These are phyloP conservation scores for Penicillium psychrofluorescens DNA, from an alignment of 495 filamentous ascomycete species.

Conservation along the genomic window DNA sequence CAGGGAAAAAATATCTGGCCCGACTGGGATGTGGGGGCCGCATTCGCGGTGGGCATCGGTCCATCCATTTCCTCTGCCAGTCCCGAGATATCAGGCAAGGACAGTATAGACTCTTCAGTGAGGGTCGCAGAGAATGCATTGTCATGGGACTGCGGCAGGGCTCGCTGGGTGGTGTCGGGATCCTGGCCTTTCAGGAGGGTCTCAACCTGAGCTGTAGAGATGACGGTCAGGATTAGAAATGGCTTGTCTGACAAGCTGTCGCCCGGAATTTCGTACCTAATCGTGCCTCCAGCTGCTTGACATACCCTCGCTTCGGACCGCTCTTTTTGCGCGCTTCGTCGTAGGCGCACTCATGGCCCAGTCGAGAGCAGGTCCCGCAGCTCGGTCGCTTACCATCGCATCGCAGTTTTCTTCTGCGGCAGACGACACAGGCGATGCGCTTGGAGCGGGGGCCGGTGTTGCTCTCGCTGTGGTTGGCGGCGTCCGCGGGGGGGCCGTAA, in stretches of 20 bases:
- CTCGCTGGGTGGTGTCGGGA: constrained; percentile 12
- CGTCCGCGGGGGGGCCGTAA: constrained; percentile 19
- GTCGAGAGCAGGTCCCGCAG: constrained; percentile 84
- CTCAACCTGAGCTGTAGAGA: constrained; percentile 78
- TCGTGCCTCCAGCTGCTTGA: constrained; percentile 92
- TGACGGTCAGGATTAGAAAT: constrained; percentile 10
- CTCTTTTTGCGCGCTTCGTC: constrained; percentile 97
- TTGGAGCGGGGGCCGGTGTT: constrained; percentile 72
- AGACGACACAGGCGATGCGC: constrained; percentile 94
- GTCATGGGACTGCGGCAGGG: constrained; percentile 12
- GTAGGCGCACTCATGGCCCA: constrained; percentile 89
- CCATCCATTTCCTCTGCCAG: constrained; percentile 14
- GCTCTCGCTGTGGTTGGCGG: constrained; percentile 44
- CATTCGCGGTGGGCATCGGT: constrained; percentile 15
- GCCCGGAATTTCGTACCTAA: constrained; percentile 52
- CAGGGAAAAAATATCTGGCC: constrained; percentile 11
- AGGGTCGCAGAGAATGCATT: constrained; percentile 17
- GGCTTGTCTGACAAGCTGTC: neutral
- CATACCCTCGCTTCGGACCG: constrained; percentile 95
- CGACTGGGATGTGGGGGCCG: constrained; percentile 18
- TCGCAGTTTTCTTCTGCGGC: constrained; percentile 85
- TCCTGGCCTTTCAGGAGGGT: constrained; percentile 70
- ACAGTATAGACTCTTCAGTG: constrained; percentile 15
- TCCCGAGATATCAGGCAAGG: constrained; percentile 18
- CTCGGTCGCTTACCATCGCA: constrained; percentile 68